phyloP scores from a whole-genome alignment of 495 filamentous ascomycete genomes.

The Extremus antarcticus region DNA sequence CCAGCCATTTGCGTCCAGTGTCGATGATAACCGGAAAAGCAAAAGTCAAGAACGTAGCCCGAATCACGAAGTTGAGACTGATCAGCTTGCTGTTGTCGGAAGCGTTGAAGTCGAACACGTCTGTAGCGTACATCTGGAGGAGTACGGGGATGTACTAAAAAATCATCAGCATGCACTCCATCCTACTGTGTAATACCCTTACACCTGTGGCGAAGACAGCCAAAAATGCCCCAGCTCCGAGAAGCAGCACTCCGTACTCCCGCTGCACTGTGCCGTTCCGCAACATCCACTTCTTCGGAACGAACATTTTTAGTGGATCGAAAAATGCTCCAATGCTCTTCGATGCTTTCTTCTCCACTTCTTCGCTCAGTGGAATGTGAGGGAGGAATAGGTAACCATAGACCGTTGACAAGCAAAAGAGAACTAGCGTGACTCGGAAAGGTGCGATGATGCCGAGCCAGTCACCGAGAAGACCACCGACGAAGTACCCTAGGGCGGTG shows the following conservation, averaged over 20 bases:
- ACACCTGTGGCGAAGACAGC: constrained; percentile 46
- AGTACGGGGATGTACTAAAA: constrained; percentile 37
- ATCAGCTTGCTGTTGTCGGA: constrained; percentile 44
- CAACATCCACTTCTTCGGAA: constrained; percentile 36
- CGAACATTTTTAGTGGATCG: constrained; percentile 42
- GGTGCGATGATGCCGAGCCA: constrained; percentile 39
- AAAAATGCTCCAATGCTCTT: constrained; percentile 37
- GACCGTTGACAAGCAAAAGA: constrained; percentile 23
- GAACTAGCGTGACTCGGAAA: constrained; percentile 39
- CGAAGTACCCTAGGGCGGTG: constrained; percentile 41
- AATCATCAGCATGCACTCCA: no score
- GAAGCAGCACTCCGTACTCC: constrained; percentile 42
- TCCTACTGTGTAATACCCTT: no score
- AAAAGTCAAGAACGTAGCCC: constrained; percentile 43
- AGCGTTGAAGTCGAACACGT: constrained; percentile 42
- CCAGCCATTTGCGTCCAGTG: constrained; percentile 37
- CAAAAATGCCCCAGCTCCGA: constrained; percentile 45
- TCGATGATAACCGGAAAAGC: constrained; percentile 45
- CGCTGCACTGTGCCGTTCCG: constrained; percentile 31
- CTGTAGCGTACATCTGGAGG: constrained; percentile 35
- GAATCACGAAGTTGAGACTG: constrained; percentile 41
- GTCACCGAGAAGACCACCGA: constrained; percentile 44
- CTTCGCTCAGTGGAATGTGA: constrained; percentile 30
- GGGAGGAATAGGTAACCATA: constrained; percentile 25
- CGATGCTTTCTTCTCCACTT: constrained; percentile 4